These are phyloP conservation scores for Aspergillus kassunensis DNA, from an alignment of 495 filamentous ascomycete species.

Conservation along the genomic window DNA sequence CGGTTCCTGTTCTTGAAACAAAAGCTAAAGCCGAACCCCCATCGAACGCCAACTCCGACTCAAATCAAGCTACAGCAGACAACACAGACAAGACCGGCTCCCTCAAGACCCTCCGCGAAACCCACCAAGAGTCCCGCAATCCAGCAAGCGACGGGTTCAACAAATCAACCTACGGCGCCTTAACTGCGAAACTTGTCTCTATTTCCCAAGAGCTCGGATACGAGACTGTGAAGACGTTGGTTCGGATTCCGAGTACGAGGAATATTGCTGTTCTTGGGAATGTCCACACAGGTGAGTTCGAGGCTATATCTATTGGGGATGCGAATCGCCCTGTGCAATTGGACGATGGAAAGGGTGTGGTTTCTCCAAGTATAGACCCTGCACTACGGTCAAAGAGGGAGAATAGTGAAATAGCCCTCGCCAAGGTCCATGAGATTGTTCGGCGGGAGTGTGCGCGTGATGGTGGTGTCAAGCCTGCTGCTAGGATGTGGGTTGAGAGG, in stretches of 20 bases:
- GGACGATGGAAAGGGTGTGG: no score
- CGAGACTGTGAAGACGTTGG: slow-evolving; percentile 69
- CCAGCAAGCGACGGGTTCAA: slow-evolving; percentile 23
- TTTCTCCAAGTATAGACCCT: no score
- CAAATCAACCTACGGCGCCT: slow-evolving; percentile 64
- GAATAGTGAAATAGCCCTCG: slow-evolving; percentile 8
- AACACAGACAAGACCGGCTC: slow-evolving; percentile 28
- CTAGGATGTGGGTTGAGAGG: slow-evolving; percentile 44
- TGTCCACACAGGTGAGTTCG: no score
- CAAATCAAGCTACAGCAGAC: neutral
- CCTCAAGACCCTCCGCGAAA: slow-evolving; percentile 38
- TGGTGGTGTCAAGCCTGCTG: slow-evolving; percentile 31
- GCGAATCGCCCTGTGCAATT: no score
- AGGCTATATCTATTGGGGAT: no score
- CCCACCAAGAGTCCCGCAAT: slow-evolving; percentile 31
- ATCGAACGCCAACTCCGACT: no score
- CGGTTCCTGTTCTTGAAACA: slow-evolving; percentile 25
- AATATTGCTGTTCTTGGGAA: slow-evolving; percentile 77
- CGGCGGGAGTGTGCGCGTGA: slow-evolving; percentile 39
- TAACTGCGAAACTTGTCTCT: slow-evolving; percentile 64
- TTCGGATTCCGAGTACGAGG: slow-evolving; percentile 86
- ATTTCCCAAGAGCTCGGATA: slow-evolving; percentile 70
- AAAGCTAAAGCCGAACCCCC: neutral
- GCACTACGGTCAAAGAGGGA: no score
- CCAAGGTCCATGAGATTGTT: slow-evolving; percentile 30